Evolutionary conservation across 2,329 filamentous ascomycete species (phyloP), one percentile per base, ranked within the genome.

Genomic region (Talaromyces funiculosus): DNA sequence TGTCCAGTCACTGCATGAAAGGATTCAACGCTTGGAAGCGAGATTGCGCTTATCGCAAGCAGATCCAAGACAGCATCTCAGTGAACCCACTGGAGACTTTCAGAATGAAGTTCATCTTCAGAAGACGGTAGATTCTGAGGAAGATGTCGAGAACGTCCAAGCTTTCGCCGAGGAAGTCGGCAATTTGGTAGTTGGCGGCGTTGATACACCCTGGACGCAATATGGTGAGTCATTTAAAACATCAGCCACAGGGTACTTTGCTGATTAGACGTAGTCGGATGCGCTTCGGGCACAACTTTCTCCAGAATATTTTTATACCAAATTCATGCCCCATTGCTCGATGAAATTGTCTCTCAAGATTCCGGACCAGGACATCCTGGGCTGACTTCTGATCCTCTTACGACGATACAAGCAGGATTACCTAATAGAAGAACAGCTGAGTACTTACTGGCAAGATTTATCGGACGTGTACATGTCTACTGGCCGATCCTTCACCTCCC

Each of bases 41-140:
- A 31, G 26, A 51, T 33, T 51, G 10, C 26, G 47, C 26, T 51
- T 51, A 33, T 51, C 47, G 47, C 47, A 51, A 26, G 16, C 47
- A 18, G 47, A 51, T 29, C 47, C 47, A 31, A 51, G 47, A 33
- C 47, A 51, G 9, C 47, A 51, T 51, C 47, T 51, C 47, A 51
- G 26, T 33, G 47, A 51, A 3, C 47, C 47, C 3, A 51, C 47
- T 33, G 47, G 47, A 10, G 47, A 51, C 18, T 51, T 51, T 31
- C 47, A 33, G 26, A 51, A 51, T 33, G 47, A 51, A 33, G 4
- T 20, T 12, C 16, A 33, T 31, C 26, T 51, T 3, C 47, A 51
- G 16, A 24, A 51, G 47, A 51, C 47, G 4, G 26, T 51, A 10
- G 47, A 51, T 51, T 24, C 10, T 6, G 47, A 51, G 14, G 47